Conservation (phyloP, 495 filamentous ascomycete species). For the Niebla homalea region DNA sequence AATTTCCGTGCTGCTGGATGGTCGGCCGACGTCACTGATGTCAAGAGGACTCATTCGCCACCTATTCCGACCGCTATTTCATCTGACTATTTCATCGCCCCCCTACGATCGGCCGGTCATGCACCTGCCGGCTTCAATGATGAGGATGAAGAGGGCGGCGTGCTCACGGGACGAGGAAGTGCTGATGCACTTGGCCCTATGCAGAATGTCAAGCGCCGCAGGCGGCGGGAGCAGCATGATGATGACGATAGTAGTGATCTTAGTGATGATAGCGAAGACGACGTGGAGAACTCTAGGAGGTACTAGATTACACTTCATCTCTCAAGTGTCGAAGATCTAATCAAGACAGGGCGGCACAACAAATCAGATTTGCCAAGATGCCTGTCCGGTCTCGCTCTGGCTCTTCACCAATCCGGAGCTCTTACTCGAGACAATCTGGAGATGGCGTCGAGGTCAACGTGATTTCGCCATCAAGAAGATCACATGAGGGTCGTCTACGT, state of each 20-base stretch:
- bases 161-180: conserved; percentile 65
- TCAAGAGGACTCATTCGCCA: conserved; percentile 88
- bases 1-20: conserved; percentile 93
- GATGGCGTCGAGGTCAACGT: conserved; percentile 43
- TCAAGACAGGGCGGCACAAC: conserved; percentile 43
- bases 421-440: conserved; percentile 29
- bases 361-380: conserved; percentile 93
- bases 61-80: conserved; percentile 84
- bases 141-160: conserved; percentile 69
- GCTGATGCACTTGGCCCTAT: conserved; percentile 61
- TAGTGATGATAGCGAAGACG: conserved; percentile 92
- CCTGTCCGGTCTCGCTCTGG: conserved; percentile 75
- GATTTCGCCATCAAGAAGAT: conserved; percentile 39
- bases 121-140: conserved; percentile 38
- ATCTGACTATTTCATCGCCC: conserved; percentile 85
- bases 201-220: conserved; percentile 33
- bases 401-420: conserved; percentile 66
- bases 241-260: conserved; percentile 96
- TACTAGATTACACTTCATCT: conserved; percentile 11
- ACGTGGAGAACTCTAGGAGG: conserved; percentile 44
- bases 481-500: conserved; percentile 36
- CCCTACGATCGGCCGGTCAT: conserved; percentile 34
- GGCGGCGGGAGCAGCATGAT: conserved; percentile 60
- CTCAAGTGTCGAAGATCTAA: conserved; percentile 6
- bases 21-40: conserved; percentile 59